These are phyloP conservation scores for Coemansia sp. DNA, from an alignment of 192 early-diverging fungal species.

Conservation along the genomic window DNA sequence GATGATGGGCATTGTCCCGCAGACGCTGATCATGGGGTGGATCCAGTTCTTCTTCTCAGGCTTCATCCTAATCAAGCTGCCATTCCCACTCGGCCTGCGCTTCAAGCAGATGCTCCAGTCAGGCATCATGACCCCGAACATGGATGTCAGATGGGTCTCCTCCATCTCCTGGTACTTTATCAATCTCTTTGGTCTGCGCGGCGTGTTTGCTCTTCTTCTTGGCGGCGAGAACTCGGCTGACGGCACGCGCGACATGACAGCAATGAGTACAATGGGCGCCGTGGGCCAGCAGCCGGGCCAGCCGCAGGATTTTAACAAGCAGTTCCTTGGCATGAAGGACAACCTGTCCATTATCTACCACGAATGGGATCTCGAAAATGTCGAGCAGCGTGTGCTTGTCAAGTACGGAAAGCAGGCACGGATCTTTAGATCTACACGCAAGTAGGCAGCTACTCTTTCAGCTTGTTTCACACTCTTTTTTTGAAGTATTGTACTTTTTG, in stretches of 20 bases:
- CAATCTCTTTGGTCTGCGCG: slow-evolving; percentile 91
- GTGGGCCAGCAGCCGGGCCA: slow-evolving; percentile 72
- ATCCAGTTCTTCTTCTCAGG: slow-evolving; percentile 99
- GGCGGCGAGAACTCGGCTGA: slow-evolving; percentile 89
- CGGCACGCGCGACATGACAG: slow-evolving; percentile 85
- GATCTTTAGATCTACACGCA: slow-evolving; percentile 41
- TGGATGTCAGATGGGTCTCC: slow-evolving; percentile 98
- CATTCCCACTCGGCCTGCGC: slow-evolving; percentile 92
- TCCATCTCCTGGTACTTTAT: slow-evolving; percentile 98
- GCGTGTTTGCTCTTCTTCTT: slow-evolving; percentile 88
- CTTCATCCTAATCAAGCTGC: slow-evolving; percentile 94
- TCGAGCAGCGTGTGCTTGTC: slow-evolving; percentile 77
- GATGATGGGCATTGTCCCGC: slow-evolving; percentile 96
- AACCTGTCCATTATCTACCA: slow-evolving; percentile 79
- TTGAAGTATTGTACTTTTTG: not conserved
- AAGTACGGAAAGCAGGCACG: slow-evolving; percentile 66
- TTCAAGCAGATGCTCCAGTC: slow-evolving; percentile 99
- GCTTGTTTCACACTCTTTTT: not conserved
- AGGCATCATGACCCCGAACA: slow-evolving; percentile 90
- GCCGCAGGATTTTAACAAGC: slow-evolving; percentile 81
- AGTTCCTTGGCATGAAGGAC: slow-evolving; percentile 87
- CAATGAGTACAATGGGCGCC: slow-evolving; percentile 84
- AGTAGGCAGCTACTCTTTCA: slow-evolving; percentile 4
- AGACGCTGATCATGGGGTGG: slow-evolving; percentile 98
- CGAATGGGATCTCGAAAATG: slow-evolving; percentile 75